Evolutionary conservation across 768 basidiomycete species (phyloP), one percentile per base, ranked within the genome.

Genomic region (Amanita phalloides): DNA sequence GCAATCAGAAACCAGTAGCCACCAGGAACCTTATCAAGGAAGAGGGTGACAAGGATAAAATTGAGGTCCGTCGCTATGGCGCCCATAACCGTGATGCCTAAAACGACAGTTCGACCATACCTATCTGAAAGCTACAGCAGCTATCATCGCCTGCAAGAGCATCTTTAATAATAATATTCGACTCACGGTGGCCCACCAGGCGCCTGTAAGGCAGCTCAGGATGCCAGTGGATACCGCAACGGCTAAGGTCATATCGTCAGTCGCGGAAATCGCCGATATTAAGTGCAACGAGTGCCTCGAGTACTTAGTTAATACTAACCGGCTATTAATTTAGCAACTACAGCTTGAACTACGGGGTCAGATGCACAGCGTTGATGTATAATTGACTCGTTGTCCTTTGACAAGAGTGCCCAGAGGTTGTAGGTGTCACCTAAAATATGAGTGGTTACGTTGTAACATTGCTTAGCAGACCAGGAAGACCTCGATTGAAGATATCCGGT

Each of bases 151-250:
- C 48, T 44, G 6, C 28, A 23, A n/a, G 26, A 5, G 32, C 13
- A 33, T 33, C 33, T 4, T 33, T 11, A 28, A 17, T 49, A 48
- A n/a, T n/a, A 48, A n/a, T n/a, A 14, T 41, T 43, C 43, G 3
- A 71, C 83, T 64, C 66, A 86, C 85, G 48, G 83, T 74, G 49
- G 86, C 85, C 92, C 92, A 95, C 78, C 82, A 93, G 2, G 79
- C 88, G 8, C 84, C 82, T 2, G 90, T 91, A 33, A 93, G 60
- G 56, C 88, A 86, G 32, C 80, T 75, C 28, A 95, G 68, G 45
- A 90, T 64, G 7, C 92, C 92, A 68, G 79, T 79, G 9, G 75
- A 69, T 3, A 82, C 71, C 0, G 78, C 64, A 61, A 87, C 81
- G 17, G 75, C 86, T 90, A 13, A 33, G 11, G 11, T 33, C 33